A percentile compares a stretch with the other conserved stretches of the same genome.
These are phyloP conservation scores for Trametes coccinea DNA, from an alignment of 768 basidiomycete genomes.

Conservation along the genomic window DNA sequence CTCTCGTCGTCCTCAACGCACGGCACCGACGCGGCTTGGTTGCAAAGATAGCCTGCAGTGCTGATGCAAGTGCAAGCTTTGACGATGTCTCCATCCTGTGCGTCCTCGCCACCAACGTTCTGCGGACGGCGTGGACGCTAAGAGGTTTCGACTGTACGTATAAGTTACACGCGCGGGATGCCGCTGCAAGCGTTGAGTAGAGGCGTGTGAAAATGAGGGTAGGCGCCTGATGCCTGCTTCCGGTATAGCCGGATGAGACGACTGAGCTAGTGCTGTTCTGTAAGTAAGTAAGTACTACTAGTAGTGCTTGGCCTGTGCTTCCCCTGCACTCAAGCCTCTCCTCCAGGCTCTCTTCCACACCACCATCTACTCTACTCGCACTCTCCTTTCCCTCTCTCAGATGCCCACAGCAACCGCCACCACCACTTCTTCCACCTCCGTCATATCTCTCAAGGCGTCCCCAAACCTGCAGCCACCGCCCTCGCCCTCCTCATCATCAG, in stretches of 20 bases:
- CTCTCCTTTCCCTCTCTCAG: not conserved
- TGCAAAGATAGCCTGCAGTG: too few relatives aligned
- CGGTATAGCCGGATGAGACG: not conserved
- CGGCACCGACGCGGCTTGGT: not conserved
- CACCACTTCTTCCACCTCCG: constrained; percentile 1
- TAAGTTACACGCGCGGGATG: too few relatives aligned
- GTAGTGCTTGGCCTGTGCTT: too few relatives aligned
- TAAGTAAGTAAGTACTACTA: too few relatives aligned
- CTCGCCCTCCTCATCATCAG: constrained; percentile 21
- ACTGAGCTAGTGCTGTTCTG: too few relatives aligned
- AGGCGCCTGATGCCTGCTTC: not conserved
- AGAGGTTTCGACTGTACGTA: too few relatives aligned
- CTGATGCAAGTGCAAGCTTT: too few relatives aligned
- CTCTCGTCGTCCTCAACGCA: not conserved
- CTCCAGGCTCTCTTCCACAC: not conserved
- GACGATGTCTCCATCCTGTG: too few relatives aligned
- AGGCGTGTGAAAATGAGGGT: not conserved
- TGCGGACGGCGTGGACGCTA: too few relatives aligned
- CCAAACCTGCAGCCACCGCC: not conserved
- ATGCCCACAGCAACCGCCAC: constrained; percentile 26
- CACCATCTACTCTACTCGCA: not conserved
- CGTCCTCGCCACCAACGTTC: too few relatives aligned
- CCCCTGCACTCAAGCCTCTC: too few relatives aligned
- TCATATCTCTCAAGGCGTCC: constrained; percentile 19
- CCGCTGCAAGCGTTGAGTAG: not conserved